Evolutionary conservation across 2,329 filamentous ascomycete species (phyloP), one percentile per base, ranked within the genome.

Genomic region (Aspergillus sp.): DNA sequence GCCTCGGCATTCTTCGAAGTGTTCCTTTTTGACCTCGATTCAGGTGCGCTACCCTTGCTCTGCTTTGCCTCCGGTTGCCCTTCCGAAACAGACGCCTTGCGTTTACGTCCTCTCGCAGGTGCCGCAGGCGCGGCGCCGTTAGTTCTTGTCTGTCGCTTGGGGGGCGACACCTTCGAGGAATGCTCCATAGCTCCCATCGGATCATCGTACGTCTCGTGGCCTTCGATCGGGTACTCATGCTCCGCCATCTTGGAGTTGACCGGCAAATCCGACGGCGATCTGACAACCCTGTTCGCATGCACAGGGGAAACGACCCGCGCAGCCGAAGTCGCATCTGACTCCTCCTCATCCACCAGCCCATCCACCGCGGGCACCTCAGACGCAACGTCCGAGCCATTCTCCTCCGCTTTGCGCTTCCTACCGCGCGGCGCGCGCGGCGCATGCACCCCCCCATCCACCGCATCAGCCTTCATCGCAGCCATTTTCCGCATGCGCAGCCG

Each of bases 21-120:
- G 31, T 63, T 41, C 14, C 63, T 55, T 52, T 69, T 69, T 10
- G 64, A 59, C 34, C 54, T 59, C 19, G 61, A 50, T 21, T 49
- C 48, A 17, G 47, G 31, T 23, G 45, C 31, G n/a, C 43, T 17
- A 14, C 44, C 40, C 40, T 14, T 56, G 40, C 16, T 31, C 25
- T 20, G 50, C 34, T 10, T 49, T 16, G 11, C 10, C 32, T 21
- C 41, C 11, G 38, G 31, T 5, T 53, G 43, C 21, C 50, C 49
- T 6, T 49, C n/a, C 2, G 58, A 58, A 16, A 56, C 45, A 4
- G 59, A 57, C 6, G 61, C 62, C 52, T 64, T 64, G 21, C 62
- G 58, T 55, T 64, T 64, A 17, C 60, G 56, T n/a, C 51, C 45
- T 42, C 50, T 57, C 13, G 34, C 25, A 4, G 57, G 14, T 11